Evolutionary conservation across 2,329 filamentous ascomycete species (phyloP).

Genomic region (Aspergillus chevalieri): DNA sequence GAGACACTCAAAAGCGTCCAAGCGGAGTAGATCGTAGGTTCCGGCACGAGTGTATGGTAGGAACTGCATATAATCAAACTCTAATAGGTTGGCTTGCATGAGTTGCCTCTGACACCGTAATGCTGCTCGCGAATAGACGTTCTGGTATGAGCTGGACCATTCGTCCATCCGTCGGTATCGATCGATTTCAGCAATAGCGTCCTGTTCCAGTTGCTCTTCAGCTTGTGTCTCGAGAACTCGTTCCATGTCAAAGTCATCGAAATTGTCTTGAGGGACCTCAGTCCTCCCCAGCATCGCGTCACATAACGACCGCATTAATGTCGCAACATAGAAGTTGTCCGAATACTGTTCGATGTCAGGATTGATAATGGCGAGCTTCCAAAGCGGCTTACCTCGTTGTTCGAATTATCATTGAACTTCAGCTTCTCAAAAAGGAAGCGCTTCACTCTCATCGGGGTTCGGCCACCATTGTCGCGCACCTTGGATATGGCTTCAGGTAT

Average conservation of each 20-base stretch:
- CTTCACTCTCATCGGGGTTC: constrained; percentile 71
- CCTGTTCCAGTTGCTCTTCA: constrained; percentile 51
- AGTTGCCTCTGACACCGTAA: constrained; percentile 54
- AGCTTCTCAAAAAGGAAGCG: constrained; percentile 83
- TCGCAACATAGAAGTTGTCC: constrained; percentile 82
- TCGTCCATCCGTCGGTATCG: constrained; percentile 60
- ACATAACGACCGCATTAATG: constrained; percentile 61
- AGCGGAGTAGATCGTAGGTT: constrained; percentile 55
- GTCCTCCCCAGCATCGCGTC: constrained; percentile 46
- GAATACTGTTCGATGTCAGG: constrained; percentile 53
- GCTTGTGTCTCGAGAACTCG: constrained; percentile 45
- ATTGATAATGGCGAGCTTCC: not conserved
- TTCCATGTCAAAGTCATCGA: constrained; percentile 42
- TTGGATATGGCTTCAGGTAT: constrained; percentile 75
- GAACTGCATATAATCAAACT: constrained; percentile 51
- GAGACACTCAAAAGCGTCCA: constrained; percentile 55
- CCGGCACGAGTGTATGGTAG: constrained; percentile 55
- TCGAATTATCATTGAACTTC: constrained; percentile 88
- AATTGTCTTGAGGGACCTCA: constrained; percentile 34
- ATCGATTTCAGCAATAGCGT: constrained; percentile 56
- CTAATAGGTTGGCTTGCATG: constrained; percentile 48
- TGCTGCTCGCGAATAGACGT: constrained; percentile 57
- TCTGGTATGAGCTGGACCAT: constrained; percentile 61
- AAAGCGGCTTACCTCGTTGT: constrained; percentile 55
- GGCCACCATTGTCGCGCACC: constrained; percentile 67